phyloP scores from a whole-genome alignment of 2,329 filamentous ascomycete genomes.

The Aphanocladium album region DNA sequence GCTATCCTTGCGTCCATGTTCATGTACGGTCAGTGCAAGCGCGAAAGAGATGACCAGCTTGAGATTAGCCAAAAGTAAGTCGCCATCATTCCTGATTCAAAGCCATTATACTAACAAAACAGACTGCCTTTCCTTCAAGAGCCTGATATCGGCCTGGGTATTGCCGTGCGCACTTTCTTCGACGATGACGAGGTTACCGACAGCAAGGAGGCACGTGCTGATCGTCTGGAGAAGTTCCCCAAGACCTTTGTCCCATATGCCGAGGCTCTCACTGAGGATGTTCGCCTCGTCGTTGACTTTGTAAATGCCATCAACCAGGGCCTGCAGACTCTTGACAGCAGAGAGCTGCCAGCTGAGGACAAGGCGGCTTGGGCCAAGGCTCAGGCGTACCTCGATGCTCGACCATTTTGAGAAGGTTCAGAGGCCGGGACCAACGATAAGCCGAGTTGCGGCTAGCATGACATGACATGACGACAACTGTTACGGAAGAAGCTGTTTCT shows the following conservation, averaged over 20 bases:
- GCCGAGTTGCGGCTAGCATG: not conserved
- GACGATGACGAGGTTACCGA: constrained; percentile 63
- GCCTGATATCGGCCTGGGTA: constrained; percentile 70
- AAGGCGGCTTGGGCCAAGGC: constrained; percentile 52
- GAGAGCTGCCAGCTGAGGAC: constrained; percentile 42
- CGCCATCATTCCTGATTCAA: not conserved
- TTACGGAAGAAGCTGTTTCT: constrained; percentile 3
- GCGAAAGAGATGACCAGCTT: constrained; percentile 61
- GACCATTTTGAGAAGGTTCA: constrained; percentile 30
- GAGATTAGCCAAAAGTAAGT: constrained; percentile 68
- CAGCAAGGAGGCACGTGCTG: constrained; percentile 40
- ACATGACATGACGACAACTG: constrained; percentile 8
- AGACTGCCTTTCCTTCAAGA: constrained; percentile 64
- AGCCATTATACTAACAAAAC: constrained; percentile 18
- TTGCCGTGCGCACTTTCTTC: constrained; percentile 74
- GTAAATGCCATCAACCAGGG: constrained; percentile 54
- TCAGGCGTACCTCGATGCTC: constrained; percentile 44
- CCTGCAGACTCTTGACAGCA: constrained; percentile 47
- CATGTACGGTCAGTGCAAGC: constrained; percentile 70
- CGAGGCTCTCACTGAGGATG: constrained; percentile 53
- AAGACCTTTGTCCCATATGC: constrained; percentile 53
- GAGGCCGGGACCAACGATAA: not conserved
- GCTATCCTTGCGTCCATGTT: constrained; percentile 76
- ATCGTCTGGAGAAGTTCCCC: constrained; percentile 47
- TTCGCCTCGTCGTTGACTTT: constrained; percentile 53